Base-by-base conservation (phyloP, 2,329 filamentous ascomycete genomes). In the Cytospora schulzeri region DNA sequence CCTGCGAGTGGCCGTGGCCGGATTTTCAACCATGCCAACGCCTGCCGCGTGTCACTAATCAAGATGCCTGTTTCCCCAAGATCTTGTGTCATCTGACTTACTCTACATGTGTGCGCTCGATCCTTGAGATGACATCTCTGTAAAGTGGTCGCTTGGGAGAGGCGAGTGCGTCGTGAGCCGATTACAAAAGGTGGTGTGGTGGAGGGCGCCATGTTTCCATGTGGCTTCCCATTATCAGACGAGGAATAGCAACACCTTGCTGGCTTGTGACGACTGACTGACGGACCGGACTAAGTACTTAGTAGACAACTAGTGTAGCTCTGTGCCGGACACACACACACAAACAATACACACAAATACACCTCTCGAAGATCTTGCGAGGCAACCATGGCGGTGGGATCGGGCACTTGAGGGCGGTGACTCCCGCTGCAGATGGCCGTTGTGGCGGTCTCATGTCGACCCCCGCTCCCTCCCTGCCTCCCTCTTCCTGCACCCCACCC, bases 401-500 rank as follows among this genome's bases (percentile, higher is more conserved):
- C 12, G n/a, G 45, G n/a, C 17, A 22, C 19, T 41, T 22, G 11
- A 50, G 51, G 41, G 28, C 52, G 52, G 57, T 57, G 52, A 51
- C 52, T 50, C 19, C 35, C 31, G 12, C 55, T 65, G 63, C 59
- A 65, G 22, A 24, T 24, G 29, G 48, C 63, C 63, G 63, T 60
- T 55, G 60, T 65, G 63, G 63, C 63, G 59, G 60, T 65, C 35
- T 65, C 59, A 65, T 57, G 35, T 45, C 52, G 29, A 61, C 19
- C 52, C 41, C 35, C 41, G 41, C 17, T 41, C 38, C 28, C 45
- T 56, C 52, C 33, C 28, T 33, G 7, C 15, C 11, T 35, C 28
- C 52, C 5, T 26, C n/a, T 41, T 19, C 15, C 17, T n/a, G 26
- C 19, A 19, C 31, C 31, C 17, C 15, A 28, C 22, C 24, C 35